Base-by-base conservation (phyloP, 768 basidiomycete genomes). In the Rhizopogon vinicolor region DNA sequence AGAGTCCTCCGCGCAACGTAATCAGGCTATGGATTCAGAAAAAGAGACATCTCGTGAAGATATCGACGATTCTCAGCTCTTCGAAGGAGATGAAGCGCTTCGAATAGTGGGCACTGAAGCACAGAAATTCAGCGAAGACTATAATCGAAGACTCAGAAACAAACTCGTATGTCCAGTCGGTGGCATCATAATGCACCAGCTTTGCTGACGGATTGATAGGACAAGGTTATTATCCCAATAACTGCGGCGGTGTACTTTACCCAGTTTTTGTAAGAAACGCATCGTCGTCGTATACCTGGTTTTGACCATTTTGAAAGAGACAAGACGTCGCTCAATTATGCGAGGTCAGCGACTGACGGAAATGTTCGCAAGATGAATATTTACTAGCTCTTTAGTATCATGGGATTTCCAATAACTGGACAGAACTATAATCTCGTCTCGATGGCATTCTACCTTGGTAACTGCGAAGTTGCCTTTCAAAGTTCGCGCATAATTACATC, bases 351-450 rank as follows among this genome's bases (percentile, higher is more conserved):
- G 5, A 5, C 9, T 40, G 13, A 37, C 14, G 6, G 41, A 44
- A 44, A 31, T 45, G 13, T 16, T 29, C 9, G 25, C 33, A 40
- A 22, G 19, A 8, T 18, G 46, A 53, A 52, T 39, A 13, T 8
- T 58, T 25, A 51, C 42, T 31, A 22, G 9, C 22, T 29, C 10
- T 33, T 13, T 28, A 70, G 70, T 35, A 71, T 75, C 54, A 74
- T 75, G 73, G 66, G 68, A 1, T 51, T 59, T 16, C 48, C 58
- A 9, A 45, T 60, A 33, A 52, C 49, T 25, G 53, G 61, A 31
- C 58, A 84, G 80, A 67, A 78, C 43, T 85, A 84, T 63, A 85
- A 84, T 61, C 70, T 85, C 8, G 78, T 84, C 8, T 83, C 82
- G 1, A 66, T 83, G 55, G 78, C 83, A 1, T 84, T 86, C 67